Evolutionary conservation across 2,329 filamentous ascomycete species (phyloP), one percentile per base, ranked within the genome.

Genomic region (Hymenoscyphus linearis): DNA sequence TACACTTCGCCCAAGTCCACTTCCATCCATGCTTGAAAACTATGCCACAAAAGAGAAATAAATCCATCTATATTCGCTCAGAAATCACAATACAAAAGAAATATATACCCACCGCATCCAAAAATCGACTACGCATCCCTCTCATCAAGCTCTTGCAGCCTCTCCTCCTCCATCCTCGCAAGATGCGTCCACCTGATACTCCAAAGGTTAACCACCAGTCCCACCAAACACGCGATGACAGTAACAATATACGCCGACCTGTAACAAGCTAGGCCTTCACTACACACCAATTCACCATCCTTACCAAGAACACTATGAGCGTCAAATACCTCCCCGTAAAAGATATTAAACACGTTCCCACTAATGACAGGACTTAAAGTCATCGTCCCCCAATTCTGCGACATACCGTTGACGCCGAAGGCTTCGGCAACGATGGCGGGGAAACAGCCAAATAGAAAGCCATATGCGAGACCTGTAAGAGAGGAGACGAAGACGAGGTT

Each of bases 321-420:
- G 73, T 99, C 95, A 68, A 91, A 96, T 0, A 96, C 86, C 16
- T 74, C 77, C 55, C 95, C 95, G 73, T 98, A 99, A 61, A 95
- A 85, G 1, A 97, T 77, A 72, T 98, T 99, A 80, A 96, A 98
- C 25, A 96, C 75, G 69, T 98, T 96, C 56, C 91, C 93, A 9
- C 88, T 92, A 31, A 96, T 76, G 2, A 96, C 91, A 0, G 93
- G 93, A 2, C 91, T 88, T 55, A 97, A 79, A 0, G 91, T 97
- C 86, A 99, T 96, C 69, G 89, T 88, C 14, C 95, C 95, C 93
- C 95, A 99, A 71, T 98, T 99, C 72, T 96, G 91, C 60, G 89
- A 92, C 54, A 99, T 80, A 1, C 93, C 93, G 63, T 88, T 83
- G 27, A 97, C 89, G 7, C 95, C 95, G 73, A 99, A 99, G 0